A percentile compares a stretch with the other conserved stretches of the same genome.
Conservation (phyloP, 495 filamentous ascomycete genomes). For the Lindgomyces ingoldianus region DNA sequence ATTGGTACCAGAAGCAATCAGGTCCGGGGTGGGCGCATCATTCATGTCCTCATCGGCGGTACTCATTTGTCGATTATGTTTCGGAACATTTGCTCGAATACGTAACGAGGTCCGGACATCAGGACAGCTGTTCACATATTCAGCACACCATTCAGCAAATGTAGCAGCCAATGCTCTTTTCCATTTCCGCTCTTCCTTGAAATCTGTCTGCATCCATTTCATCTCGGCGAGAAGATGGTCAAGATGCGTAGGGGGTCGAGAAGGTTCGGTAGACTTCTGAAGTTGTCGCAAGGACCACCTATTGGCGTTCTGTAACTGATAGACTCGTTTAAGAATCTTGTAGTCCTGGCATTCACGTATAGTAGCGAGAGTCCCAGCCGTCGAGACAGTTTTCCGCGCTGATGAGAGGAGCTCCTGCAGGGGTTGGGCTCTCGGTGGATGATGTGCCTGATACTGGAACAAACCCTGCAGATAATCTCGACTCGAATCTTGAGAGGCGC, state of each 20-base stretch:
- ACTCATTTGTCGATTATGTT: slow-evolving; percentile 17
- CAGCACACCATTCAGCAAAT: slow-evolving; percentile 75
- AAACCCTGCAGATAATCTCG: slow-evolving; percentile 81
- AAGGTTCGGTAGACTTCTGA: slow-evolving; percentile 75
- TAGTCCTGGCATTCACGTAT: slow-evolving; percentile 82
- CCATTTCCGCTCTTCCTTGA: slow-evolving; percentile 91
- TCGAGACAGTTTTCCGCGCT: slow-evolving; percentile 80
- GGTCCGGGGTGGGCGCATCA: slow-evolving; percentile 37
- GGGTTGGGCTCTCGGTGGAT: slow-evolving; percentile 57
- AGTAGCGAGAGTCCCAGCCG: slow-evolving; percentile 70
- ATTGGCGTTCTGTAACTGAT: slow-evolving; percentile 82
- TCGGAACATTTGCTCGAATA: slow-evolving; percentile 53
- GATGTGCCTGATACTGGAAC: slow-evolving; percentile 69
- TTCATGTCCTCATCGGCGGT: slow-evolving; percentile 34
- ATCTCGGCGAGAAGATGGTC: slow-evolving; percentile 86
- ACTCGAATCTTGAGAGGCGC: slow-evolving; percentile 54
- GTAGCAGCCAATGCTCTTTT: slow-evolving; percentile 78
- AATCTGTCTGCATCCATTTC: slow-evolving; percentile 97
- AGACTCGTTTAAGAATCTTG: slow-evolving; percentile 78
- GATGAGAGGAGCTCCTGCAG: slow-evolving; percentile 69
- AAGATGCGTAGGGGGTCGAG: slow-evolving; percentile 70
- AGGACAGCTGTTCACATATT: slow-evolving; percentile 66
- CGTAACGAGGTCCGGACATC: slow-evolving; percentile 67
- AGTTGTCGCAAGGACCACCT: slow-evolving; percentile 90
- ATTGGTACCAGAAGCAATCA: slow-evolving; percentile 38